These are phyloP conservation scores for Pythium scleroteichum DNA, from an alignment of 352 stramenopile species.

Conservation along the genomic window DNA sequence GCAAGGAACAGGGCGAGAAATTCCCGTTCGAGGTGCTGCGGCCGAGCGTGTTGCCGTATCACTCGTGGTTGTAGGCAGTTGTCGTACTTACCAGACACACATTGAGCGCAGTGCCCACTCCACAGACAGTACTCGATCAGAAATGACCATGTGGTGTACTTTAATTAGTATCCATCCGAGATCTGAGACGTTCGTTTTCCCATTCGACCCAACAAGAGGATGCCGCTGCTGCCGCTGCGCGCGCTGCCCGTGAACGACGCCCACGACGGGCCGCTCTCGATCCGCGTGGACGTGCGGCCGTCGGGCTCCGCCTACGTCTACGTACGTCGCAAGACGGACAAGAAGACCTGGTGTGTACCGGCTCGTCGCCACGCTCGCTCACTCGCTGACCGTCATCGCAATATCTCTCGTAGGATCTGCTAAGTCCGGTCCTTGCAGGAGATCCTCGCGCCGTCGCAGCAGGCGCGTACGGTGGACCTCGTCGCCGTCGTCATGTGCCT, in stretches of 20 bases:
- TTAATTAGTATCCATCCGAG: too few species aligned
- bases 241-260: conserved; percentile 15
- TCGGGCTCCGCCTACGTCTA: conserved; percentile 18
- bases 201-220: too few species aligned
- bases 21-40: neutral
- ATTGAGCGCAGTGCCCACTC: too few species aligned
- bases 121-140: too few species aligned
- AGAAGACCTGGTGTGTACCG: conserved; percentile 13
- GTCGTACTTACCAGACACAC: too few species aligned
- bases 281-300: conserved; percentile 13
- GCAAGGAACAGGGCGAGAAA: neutral
- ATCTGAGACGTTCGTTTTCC: too few species aligned
- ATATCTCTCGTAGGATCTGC: conserved; percentile 9
- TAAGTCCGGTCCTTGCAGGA: conserved; percentile 13
- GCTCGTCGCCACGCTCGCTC: neutral
- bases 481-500: conserved; percentile 16
- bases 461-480: conserved; percentile 14
- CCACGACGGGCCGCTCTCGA: conserved; percentile 2
- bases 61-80: conserved; percentile 3
- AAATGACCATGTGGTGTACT: too few species aligned
- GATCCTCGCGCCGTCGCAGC: conserved; percentile 20
- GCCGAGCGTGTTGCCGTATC: neutral
- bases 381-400: neutral
- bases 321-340: conserved; percentile 17
- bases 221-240: conserved; percentile 19